These are phyloP conservation scores for Artemisia princeps DNA, from an alignment of 140 eudicot genomes.

Conservation along the genomic window DNA sequence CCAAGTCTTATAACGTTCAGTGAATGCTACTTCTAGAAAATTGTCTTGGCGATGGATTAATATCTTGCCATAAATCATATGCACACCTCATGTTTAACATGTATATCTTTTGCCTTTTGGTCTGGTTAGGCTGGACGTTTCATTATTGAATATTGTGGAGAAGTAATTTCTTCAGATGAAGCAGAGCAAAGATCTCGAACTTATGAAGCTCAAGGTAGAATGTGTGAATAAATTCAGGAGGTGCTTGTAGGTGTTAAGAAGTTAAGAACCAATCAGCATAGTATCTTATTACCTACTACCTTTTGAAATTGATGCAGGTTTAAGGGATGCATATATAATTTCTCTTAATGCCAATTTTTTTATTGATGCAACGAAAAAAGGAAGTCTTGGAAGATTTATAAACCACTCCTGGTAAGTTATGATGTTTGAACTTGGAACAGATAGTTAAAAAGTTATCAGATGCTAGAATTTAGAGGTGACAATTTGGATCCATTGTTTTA, in stretches of 20 bases:
- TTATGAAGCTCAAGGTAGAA: conserved; percentile 80
- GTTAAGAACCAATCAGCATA: conserved; percentile 15
- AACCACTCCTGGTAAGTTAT: conserved; percentile 89
- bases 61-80: conserved; percentile 2
- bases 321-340: conserved; percentile 81
- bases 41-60: conserved; percentile 6
- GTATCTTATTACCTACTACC: not conserved
- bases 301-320: conserved; percentile 43
- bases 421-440: conserved; percentile 8
- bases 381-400: conserved; percentile 87
- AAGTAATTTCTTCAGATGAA: conserved; percentile 72
- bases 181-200: conserved; percentile 62
- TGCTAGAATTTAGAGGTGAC: conserved; percentile 6
- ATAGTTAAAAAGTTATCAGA: not conserved
- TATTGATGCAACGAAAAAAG: conserved; percentile 88
- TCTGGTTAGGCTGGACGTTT: conserved; percentile 64
- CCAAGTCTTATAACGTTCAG: not conserved
- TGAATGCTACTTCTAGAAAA: conserved; percentile 13
- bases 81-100: not conserved
- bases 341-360: conserved; percentile 60
- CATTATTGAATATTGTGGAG: conserved; percentile 90
- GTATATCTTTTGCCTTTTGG: not conserved
- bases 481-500: conserved; percentile 2
- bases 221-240: conserved; percentile 13
- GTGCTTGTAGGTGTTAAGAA: conserved; percentile 7